Percentiles rank a stretch among this genome's conserved stretches.
phyloP scores from a whole-genome alignment of 2,329 filamentous ascomycete species.

The Alternaria brassicicola region DNA sequence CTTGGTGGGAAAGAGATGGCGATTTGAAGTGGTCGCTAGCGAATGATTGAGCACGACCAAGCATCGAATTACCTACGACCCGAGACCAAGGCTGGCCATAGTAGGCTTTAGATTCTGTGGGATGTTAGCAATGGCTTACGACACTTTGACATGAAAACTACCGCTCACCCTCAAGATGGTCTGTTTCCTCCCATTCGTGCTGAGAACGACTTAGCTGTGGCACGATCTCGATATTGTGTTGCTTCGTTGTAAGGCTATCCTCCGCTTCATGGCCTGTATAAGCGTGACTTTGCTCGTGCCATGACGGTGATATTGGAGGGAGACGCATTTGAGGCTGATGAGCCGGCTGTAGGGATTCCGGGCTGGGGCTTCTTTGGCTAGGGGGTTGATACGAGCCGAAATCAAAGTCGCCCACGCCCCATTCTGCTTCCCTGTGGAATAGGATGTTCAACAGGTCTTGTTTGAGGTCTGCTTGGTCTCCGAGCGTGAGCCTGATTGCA shows the following conservation, averaged over 20 bases:
- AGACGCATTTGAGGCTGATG: conserved; percentile 32
- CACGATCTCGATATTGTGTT: neutral
- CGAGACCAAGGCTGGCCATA: conserved; percentile 1
- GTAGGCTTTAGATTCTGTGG: neutral
- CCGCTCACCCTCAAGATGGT: neutral
- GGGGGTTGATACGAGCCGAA: conserved; percentile 17
- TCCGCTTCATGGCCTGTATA: neutral
- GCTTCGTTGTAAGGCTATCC: neutral
- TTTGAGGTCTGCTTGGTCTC: conserved; percentile 27
- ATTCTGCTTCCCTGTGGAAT: conserved; percentile 29
- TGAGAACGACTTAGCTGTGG: neutral
- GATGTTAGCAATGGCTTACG: neutral
- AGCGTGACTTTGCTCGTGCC: conserved; percentile 11
- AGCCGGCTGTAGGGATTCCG: conserved; percentile 32
- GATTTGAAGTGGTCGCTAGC: neutral
- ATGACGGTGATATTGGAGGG: conserved; percentile 21
- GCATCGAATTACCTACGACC: neutral
- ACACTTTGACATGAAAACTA: neutral
- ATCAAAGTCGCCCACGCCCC: conserved; percentile 33
- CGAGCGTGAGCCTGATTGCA: conserved; percentile 27
- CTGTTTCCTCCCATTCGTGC: neutral
- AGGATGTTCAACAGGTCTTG: conserved; percentile 30
- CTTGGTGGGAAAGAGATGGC: neutral
- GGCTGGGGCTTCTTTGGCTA: conserved; percentile 7
- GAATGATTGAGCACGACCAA: neutral